Evolutionary conservation across 345 rosid genomes (phyloP).

Genomic region (Salix exigua): DNA sequence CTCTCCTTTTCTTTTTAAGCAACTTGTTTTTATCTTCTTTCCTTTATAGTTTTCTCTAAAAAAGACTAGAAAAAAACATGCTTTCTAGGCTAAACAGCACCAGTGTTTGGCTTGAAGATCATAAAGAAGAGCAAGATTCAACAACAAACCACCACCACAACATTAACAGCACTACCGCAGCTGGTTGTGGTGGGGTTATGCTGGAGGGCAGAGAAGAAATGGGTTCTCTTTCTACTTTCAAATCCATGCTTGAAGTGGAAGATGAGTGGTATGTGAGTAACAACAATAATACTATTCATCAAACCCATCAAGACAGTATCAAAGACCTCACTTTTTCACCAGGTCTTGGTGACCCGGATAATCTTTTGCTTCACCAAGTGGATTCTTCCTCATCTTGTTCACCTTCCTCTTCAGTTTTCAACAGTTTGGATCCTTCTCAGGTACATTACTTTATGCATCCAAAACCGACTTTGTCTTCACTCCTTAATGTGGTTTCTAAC

Average conservation of each 20-base stretch:
- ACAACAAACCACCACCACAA: constrained; percentile 22
- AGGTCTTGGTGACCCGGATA: constrained; percentile 43
- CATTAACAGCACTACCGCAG: constrained; percentile 1
- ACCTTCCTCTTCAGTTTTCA: constrained; percentile 56
- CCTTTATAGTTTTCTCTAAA: not conserved
- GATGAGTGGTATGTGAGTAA: constrained; percentile 49
- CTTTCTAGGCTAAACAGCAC: constrained; percentile 32
- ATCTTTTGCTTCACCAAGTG: constrained; percentile 38
- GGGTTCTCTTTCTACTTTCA: constrained; percentile 42
- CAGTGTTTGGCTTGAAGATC: constrained; percentile 37
- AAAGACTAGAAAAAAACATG: constrained; percentile 20
- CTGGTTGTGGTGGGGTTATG: constrained; percentile 9
- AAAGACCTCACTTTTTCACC: constrained; percentile 43
- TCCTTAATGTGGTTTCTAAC: constrained; percentile 42
- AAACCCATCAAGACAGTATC: constrained; percentile 31
- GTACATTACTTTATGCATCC: constrained; percentile 49
- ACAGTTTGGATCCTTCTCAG: constrained; percentile 58
- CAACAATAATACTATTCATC: constrained; percentile 23
- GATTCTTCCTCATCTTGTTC: constrained; percentile 61
- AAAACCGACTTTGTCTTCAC: constrained; percentile 34
- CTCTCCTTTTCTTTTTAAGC: not conserved
- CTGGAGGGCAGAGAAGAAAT: constrained; percentile 36
- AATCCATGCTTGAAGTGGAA: constrained; percentile 52
- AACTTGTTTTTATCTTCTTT: not conserved
- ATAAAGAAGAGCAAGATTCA: constrained; percentile 34